Evolutionary conservation across 805 yeast genomes (phyloP), one percentile per base, ranked within the genome.

Genomic region (Candida xiaguanensis): DNA sequence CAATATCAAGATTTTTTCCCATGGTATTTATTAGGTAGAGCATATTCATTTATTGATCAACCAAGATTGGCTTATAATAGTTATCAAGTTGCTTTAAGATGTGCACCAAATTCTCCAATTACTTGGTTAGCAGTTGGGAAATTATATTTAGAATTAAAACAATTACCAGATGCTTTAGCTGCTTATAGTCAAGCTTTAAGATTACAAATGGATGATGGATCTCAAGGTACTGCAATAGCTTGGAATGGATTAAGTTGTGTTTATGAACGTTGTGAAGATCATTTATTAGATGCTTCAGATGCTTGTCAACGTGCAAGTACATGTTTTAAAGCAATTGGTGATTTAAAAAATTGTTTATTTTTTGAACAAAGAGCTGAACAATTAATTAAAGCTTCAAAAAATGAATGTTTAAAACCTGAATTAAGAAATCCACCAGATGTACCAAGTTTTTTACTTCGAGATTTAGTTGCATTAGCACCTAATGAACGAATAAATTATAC

Each of bases 81-180:
- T 11, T 69, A 74, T 41, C 82, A 79, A 49, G 60, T 72, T 33
- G 77, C 83, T 1, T 58, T 78, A 39, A 62, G 74, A 45, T 68
- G 75, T 31, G 77, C 79, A 0, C 71, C 78, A 14, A 57, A 61
- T 12, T 69, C 72, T 11, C 78, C 85, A n/a, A 61, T 78, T 36
- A 74, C 82, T 2, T 81, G 87, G 89, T 58, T 81, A 24, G 78
- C 82, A 0, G 78, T 80, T 20, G 89, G 85, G 3, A 69, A 76
- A 9, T 61, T 82, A 35, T 80, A 80, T 49, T 56, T 81, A 40
- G 71, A 71, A 44, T 60, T 79, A 46, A 75, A 75, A 33, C 87
- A 81, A 55, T 54, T 81, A 17, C 74, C 79, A 3, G 87, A 81
- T 50, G 80, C 87, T 0, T 60, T 81, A 36, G 78, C 81, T 5